Conservation (phyloP, 2,329 filamentous ascomycete species). For the Fusarium sacchari region DNA sequence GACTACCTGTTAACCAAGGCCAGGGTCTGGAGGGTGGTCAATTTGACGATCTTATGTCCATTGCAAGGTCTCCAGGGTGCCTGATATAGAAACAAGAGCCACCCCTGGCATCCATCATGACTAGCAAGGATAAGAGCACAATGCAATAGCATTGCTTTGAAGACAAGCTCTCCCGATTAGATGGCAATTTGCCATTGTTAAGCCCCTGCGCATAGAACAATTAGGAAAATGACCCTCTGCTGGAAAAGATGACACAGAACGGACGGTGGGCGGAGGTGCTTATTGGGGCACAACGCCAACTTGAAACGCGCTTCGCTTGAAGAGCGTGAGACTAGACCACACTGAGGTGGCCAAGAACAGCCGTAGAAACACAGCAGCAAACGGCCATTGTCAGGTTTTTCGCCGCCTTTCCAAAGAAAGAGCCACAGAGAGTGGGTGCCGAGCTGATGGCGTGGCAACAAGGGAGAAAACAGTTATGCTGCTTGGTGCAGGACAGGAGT, state of each 20-base stretch:
- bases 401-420: conserved; percentile 24
- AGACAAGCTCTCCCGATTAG: conserved; percentile 35
- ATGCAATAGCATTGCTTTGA: conserved; percentile 29
- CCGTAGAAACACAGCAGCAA: conserved; percentile 24
- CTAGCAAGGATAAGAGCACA: conserved; percentile 37
- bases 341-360: conserved; percentile 40
- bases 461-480: conserved; percentile 40
- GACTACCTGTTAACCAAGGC: conserved; percentile 49
- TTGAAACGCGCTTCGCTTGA: conserved; percentile 45
- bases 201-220: conserved; percentile 35
- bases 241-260: conserved; percentile 36
- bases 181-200: conserved; percentile 40
- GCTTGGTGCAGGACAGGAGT: conserved; percentile 37
- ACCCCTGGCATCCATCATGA: conserved; percentile 44
- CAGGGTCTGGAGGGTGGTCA: conserved; percentile 62
- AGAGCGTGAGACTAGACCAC: conserved; percentile 37
- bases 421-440: conserved; percentile 30
- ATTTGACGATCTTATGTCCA: conserved; percentile 68
- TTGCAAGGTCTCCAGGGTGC: conserved; percentile 56
- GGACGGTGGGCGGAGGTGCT: conserved; percentile 32
- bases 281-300: conserved; percentile 39
- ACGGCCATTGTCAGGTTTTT: conserved; percentile 30
- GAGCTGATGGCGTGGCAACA: conserved; percentile 43
- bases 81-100: conserved; percentile 61
- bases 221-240: conserved; percentile 28